Base-by-base conservation (phyloP, 2,329 filamentous ascomycete genomes). In the Pseudogymnoascus destructans region DNA sequence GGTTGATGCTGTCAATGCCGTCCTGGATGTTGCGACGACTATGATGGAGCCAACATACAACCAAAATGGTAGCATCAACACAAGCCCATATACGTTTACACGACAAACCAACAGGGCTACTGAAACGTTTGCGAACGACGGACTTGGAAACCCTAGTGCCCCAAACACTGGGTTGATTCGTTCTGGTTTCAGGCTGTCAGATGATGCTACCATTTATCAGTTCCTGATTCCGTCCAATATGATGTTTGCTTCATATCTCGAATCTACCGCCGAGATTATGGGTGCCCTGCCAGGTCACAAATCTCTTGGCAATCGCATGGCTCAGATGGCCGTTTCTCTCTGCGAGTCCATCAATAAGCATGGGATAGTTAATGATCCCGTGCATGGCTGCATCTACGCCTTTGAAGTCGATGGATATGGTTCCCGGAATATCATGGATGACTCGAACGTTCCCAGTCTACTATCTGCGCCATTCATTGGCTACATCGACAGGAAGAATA, bases 171-270 rank as follows among this genome's bases (percentile, higher is more conserved):
- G 89, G 0, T 79, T 96, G 56, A 80, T 96, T 40, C 81, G 92
- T 58, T 91, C 87, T 63, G 89, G 90, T 27, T 96, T 96, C 75
- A 80, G 92, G 1, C 92, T 91, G 0, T 92, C 87, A 60, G 92
- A 97, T 69, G 92, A 96, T 70, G 82, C 89, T 33, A 69, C 87
- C 0, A 86, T 88, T 36, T 84, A 89, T 61, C 89, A 92, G 68
- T 92, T 90, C 70, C 84, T 95, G 65, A 87, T 96, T 65, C 92
- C 92, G 0, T 84, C 87, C 30, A 97, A 96, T 70, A 89, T 89
- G 85, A 87, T 89, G 85, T 84, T 89, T 63, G 76, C 83, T 30
- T 73, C 78, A 19, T 86, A 82, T 64, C 76, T 90, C 2, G 72
- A 73, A 9, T 73, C 75, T 0, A 72, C 78, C 0, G 73, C 75